Conservation (phyloP, 73 alveolate species). For the Tetrahymena borealis region DNA sequence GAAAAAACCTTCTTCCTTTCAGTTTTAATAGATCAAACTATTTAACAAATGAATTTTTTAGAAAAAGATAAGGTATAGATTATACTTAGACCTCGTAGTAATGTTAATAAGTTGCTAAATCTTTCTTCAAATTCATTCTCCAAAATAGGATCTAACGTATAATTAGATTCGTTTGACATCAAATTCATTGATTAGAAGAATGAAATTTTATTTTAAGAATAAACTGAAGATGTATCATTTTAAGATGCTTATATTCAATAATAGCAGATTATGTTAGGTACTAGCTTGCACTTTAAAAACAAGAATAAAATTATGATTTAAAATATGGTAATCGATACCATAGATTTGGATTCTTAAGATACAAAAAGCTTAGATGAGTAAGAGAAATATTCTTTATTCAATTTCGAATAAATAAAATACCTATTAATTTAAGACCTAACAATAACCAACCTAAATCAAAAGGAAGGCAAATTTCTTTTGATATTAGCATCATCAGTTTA, state of each 20-base stretch:
- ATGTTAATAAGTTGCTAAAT: background rate
- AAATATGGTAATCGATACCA: no score
- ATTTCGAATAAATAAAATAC: background rate
- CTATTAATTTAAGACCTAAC: background rate
- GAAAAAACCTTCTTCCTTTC: background rate
- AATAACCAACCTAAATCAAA: background rate
- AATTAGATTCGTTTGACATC: background rate
- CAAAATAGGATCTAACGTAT: background rate
- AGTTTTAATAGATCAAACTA: background rate
- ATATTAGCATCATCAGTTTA: background rate
- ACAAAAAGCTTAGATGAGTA: background rate
- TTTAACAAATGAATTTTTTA: background rate
- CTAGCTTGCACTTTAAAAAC: no score
- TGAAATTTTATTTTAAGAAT: no score
- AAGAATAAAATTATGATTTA: no score
- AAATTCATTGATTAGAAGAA: background rate
- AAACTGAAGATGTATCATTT: no score
- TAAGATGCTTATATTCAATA: no score
- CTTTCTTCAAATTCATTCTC: background rate
- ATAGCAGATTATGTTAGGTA: no score
- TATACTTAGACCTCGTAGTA: background rate
- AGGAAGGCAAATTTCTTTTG: background rate
- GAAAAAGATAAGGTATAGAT: background rate
- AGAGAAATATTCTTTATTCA: background rate
- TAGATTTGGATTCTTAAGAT: background rate